A percentile compares a stretch with the other conserved stretches of the same genome.
Conservation (phyloP, 441 rosid genomes). For the Pelargonium citronellum region DNA sequence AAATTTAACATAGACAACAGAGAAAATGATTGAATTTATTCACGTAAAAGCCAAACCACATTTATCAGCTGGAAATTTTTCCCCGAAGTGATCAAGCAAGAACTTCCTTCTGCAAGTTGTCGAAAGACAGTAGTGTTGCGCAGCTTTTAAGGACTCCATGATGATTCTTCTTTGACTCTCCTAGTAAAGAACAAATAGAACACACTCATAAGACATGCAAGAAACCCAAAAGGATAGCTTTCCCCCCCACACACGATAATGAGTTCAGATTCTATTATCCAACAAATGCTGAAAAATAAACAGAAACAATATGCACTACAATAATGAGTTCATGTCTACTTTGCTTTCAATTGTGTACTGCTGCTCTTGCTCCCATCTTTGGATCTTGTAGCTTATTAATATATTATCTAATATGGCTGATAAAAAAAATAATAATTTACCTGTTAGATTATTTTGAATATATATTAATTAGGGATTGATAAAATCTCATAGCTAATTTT, state of each 20-base stretch:
- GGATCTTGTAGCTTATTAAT: too few relatives aligned
- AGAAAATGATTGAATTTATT: not conserved
- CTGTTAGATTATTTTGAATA: too few relatives aligned
- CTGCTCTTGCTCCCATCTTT: too few relatives aligned
- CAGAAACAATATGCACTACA: too few relatives aligned
- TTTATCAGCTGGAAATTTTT: constrained; percentile 29
- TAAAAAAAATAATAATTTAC: too few relatives aligned
- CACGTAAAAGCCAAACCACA: constrained; percentile 34
- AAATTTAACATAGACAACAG: too few relatives aligned
- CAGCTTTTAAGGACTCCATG: constrained; percentile 37
- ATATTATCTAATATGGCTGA: too few relatives aligned
- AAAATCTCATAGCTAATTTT: too few relatives aligned
- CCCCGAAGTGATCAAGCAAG: constrained; percentile 46
- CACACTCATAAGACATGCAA: not conserved
- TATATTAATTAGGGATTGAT: too few relatives aligned
- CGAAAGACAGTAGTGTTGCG: constrained; percentile 34
- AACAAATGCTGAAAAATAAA: not conserved
- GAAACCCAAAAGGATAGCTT: constrained; percentile 5
- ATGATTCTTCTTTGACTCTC: constrained; percentile 38
- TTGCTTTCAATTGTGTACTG: too few relatives aligned
- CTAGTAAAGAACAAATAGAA: constrained; percentile 24
- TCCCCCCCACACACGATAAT: not conserved
- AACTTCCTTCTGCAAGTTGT: constrained; percentile 49
- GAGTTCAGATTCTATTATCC: not conserved
- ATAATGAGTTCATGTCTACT: too few relatives aligned